phyloP scores from a whole-genome alignment of 768 basidiomycete genomes.

The Panaeolus cyanescens region DNA sequence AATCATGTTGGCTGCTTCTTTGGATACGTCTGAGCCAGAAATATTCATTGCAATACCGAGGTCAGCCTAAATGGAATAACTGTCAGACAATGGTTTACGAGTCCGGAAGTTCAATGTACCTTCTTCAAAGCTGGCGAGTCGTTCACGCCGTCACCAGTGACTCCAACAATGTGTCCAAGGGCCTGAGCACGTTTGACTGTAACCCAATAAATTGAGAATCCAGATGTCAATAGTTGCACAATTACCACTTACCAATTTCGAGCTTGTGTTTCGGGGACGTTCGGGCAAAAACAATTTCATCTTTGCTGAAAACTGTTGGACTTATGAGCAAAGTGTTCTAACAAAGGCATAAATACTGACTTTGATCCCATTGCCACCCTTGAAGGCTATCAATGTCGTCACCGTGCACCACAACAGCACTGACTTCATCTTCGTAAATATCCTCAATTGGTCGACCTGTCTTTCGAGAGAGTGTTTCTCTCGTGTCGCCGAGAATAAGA shows the following conservation, averaged over 20 bases:
- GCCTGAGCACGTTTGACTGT: constrained; percentile 72
- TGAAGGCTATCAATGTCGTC: constrained; percentile 67
- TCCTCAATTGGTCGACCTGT: constrained; percentile 56
- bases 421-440: constrained; percentile 69
- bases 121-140: constrained; percentile 73
- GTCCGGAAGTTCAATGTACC: constrained; percentile 18
- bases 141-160: constrained; percentile 75
- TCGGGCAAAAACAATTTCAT: constrained; percentile 72
- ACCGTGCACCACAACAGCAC: constrained; percentile 67
- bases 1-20: constrained; percentile 78
- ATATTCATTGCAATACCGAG: constrained; percentile 78
- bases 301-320: constrained; percentile 60
- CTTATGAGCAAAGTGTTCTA: constrained; percentile 3
- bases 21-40: constrained; percentile 73
- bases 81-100: not conserved
- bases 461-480: constrained; percentile 58
- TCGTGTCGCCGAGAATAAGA: constrained; percentile 65
- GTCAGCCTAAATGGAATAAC: constrained; percentile 52
- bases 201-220: constrained; percentile 4
- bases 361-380: constrained; percentile 78
- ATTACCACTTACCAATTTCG: constrained; percentile 55
- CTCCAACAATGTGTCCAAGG: constrained; percentile 70
- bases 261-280: constrained; percentile 76
- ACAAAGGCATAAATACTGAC: constrained; percentile 35
- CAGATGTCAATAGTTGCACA: not conserved